Evolutionary conservation across 768 basidiomycete species (phyloP).

Genomic region (Collybiopsis confluens): DNA sequence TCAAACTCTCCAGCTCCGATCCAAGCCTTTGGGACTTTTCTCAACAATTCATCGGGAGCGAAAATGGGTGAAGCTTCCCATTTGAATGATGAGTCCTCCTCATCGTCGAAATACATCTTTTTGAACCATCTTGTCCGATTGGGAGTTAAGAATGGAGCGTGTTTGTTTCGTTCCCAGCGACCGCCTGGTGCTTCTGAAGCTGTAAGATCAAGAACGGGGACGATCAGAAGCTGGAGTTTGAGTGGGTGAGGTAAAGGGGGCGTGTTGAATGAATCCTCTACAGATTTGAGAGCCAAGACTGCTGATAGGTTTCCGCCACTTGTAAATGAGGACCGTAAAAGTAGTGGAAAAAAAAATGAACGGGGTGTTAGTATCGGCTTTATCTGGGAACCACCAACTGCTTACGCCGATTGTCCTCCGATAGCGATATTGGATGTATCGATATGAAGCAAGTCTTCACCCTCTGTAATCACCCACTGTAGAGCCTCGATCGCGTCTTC

Average conservation of each 20-base stretch:
- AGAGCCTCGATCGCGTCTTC: conserved; percentile 65
- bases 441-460: conserved; percentile 39
- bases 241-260: conserved; percentile 44
- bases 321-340: too few species aligned
- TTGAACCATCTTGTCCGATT: conserved; percentile 73
- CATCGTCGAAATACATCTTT: conserved; percentile 60
- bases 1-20: conserved; percentile 63
- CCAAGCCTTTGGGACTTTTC: conserved; percentile 52
- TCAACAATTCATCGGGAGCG: conserved; percentile 51
- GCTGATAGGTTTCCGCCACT: conserved; percentile 73
- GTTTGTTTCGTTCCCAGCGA: conserved; percentile 53
- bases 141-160: conserved; percentile 56
- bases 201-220: conserved; percentile 72
- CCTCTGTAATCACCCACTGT: conserved; percentile 53
- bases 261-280: conserved; percentile 20
- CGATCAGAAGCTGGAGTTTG: conserved; percentile 59
- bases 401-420: conserved; percentile 68
- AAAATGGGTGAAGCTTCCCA: conserved; percentile 72
- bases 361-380: too few species aligned
- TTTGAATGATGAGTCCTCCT: conserved; percentile 50
- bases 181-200: conserved; percentile 32
- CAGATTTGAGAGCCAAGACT: conserved; percentile 60
- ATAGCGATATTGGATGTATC: conserved; percentile 55
- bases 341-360: too few species aligned
- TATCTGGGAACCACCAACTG: too few species aligned